Conservation (phyloP, 345 rosid species). For the Aethionema arabicum region DNA sequence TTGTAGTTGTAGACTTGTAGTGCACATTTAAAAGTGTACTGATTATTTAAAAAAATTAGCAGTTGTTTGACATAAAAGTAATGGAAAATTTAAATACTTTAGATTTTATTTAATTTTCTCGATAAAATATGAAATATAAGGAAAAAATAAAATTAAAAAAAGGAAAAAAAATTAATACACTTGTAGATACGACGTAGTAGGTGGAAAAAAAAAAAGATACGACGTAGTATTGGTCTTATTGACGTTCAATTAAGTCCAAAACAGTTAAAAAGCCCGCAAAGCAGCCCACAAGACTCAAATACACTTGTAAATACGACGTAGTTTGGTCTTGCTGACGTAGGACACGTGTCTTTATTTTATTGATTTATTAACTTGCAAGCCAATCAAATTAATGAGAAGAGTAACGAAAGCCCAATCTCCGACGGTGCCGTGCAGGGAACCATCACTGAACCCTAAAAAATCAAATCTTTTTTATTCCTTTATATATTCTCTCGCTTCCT, state of each 20-base stretch:
- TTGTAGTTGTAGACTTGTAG: no score
- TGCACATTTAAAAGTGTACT: no score
- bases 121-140: no score
- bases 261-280: background rate
- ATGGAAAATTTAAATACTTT: no score
- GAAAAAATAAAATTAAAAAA: no score
- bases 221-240: no score
- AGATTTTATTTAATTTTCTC: no score
- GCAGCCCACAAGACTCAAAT: background rate
- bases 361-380: slow-evolving; percentile 7
- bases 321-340: background rate
- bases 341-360: background rate
- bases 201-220: no score
- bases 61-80: no score
- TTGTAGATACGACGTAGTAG: no score
- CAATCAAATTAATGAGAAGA: slow-evolving; percentile 4
- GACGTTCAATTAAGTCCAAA: background rate
- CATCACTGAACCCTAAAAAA: slow-evolving; percentile 34
- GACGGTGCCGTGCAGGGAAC: slow-evolving; percentile 37
- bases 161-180: no score
- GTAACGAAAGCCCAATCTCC: background rate
- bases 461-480: slow-evolving; percentile 10
- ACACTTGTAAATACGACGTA: background rate
- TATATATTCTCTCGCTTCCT: slow-evolving; percentile 28
- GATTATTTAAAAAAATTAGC: no score